Conservation (phyloP, 2,329 filamentous ascomycete species). For the Sclerotinia borealis region DNA sequence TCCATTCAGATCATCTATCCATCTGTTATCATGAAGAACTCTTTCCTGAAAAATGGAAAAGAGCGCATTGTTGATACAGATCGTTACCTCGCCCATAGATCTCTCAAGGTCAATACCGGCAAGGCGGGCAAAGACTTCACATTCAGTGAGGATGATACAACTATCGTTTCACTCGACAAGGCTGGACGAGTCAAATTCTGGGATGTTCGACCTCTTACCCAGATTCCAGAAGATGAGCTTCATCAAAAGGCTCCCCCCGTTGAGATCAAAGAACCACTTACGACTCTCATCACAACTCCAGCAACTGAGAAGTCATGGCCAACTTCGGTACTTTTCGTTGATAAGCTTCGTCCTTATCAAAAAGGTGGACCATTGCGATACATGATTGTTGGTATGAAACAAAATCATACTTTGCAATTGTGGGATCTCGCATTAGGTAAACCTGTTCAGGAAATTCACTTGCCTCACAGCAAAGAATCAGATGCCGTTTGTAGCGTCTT, state of each 20-base stretch:
- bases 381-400: slow-evolving; percentile 96
- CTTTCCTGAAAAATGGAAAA: slow-evolving; percentile 56
- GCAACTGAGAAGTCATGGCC: slow-evolving; percentile 93
- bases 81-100: slow-evolving; percentile 77
- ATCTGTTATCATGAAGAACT: slow-evolving; percentile 55
- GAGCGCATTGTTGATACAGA: slow-evolving; percentile 77
- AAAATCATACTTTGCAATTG: slow-evolving; percentile 96
- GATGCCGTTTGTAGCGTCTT: slow-evolving; percentile 97
- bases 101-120: slow-evolving; percentile 89
- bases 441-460: slow-evolving; percentile 92
- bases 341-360: slow-evolving; percentile 89
- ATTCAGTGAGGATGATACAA: slow-evolving; percentile 93
- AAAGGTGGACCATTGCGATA: slow-evolving; percentile 88
- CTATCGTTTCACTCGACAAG: slow-evolving; percentile 94
- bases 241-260: slow-evolving; percentile 37
- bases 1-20: slow-evolving; percentile 86
- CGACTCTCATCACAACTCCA: slow-evolving; percentile 80
- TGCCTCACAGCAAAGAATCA: slow-evolving; percentile 92
- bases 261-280: slow-evolving; percentile 78
- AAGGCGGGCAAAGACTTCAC: slow-evolving; percentile 98
- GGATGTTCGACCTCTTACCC: slow-evolving; percentile 79
- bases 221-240: slow-evolving; percentile 30
- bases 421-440: slow-evolving; percentile 96
- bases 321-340: slow-evolving; percentile 89
- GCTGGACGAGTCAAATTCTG: slow-evolving; percentile 95